Evolutionary conservation across 352 stramenopile genomes (phyloP), one percentile per base, ranked within the genome.

Genomic region (Phytopythium montanum): DNA sequence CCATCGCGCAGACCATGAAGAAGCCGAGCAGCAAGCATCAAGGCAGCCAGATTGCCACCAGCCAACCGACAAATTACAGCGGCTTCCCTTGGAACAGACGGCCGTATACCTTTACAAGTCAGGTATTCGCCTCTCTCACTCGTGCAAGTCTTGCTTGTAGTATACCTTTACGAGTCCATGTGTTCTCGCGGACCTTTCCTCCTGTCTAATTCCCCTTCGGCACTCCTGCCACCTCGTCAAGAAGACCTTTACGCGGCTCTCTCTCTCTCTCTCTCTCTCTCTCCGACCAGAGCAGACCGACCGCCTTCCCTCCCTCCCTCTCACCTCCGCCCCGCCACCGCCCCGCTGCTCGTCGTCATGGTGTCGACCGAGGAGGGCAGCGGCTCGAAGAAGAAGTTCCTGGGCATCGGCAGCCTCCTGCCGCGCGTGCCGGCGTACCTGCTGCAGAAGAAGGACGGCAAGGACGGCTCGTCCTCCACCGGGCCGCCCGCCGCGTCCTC

Each of bases 391-490:
- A 77, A 85, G 58, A 84, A 83, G 53, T 80, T 69, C 34, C 39
- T 67, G 13, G 54, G 66, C 57, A 73, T 81, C 51, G 79, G 81
- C 57, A 84, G 69, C 26, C 85, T 84, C 56, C 56, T 92, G 2
- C 79, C 81, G 38, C 88, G 86, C 58, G 76, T 89, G 3, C 68
- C 81, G 25, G 61, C 68, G 16, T 84, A 79, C 56, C 61, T 70
- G 39, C 67, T 75, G 21, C 72, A 83, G 50, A 76, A 85, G 67
- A 69, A 61, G 42, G 53, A 59, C 19, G 36, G 59, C 38, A 74
- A 73, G 55, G 59, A 73, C 19, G 31, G 31, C 31, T 36, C 33
- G 33, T 8, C 33, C 33, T 38, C 33, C 9, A 2, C 8, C 33
- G 33, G 9, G 33, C 2, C 33, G 9, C n/a, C 67, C 7, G 19